Evolutionary conservation across 1,284 basidiomycete genomes (phyloP).

Genomic region (Trichosporon sp.): DNA sequence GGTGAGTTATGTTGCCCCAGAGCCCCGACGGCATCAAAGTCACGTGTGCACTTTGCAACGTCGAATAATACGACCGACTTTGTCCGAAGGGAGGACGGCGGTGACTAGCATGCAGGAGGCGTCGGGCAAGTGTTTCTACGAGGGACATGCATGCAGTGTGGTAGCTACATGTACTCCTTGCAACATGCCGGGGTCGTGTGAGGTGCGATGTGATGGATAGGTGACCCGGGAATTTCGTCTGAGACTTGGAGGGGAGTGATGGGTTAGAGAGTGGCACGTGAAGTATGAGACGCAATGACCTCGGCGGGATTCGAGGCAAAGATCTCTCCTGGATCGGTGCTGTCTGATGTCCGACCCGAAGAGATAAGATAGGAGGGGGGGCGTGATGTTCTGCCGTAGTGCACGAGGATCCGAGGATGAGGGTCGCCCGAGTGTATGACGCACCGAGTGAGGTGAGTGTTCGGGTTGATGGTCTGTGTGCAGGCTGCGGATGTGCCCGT

Average conservation of each 20-base stretch:
- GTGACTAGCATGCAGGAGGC: not conserved
- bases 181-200: not conserved
- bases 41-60: not conserved
- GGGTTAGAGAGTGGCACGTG: not conserved
- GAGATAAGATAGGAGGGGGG: not conserved
- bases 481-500: not conserved
- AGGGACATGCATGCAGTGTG: not conserved
- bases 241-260: not conserved
- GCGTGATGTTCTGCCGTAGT: not conserved
- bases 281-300: too few species aligned
- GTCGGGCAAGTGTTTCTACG: not conserved
- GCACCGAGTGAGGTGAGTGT: not conserved
- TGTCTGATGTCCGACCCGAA: not conserved
- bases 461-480: not conserved
- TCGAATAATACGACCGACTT: not conserved
- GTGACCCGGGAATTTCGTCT: not conserved
- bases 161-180: not conserved
- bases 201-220: not conserved
- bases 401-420: not conserved
- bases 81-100: not conserved
- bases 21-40: constrained; percentile 1
- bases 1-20: not conserved
- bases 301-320: too few species aligned
- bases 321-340: too few species aligned
- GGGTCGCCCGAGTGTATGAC: not conserved